Conservation (phyloP, 352 stramenopile genomes). For the Globisporangium spiculum region DNA sequence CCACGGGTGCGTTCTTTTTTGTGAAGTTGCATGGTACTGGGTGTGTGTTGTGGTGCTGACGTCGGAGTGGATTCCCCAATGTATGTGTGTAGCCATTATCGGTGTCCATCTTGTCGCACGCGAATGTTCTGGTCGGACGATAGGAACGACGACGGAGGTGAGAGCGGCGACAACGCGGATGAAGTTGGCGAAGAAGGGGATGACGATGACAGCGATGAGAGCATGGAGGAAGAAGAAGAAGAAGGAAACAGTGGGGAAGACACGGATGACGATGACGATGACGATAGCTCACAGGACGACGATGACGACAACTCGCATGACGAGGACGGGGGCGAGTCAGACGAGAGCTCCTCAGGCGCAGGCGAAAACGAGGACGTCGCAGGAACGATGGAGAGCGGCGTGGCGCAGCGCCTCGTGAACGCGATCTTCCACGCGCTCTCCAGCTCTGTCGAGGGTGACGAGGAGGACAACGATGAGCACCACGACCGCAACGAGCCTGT, state of each 20-base stretch:
- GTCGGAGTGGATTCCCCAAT: background rate
- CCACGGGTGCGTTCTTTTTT: conserved; percentile 36
- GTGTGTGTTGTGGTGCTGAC: background rate
- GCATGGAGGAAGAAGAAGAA: conserved; percentile 12
- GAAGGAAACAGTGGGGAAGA: background rate
- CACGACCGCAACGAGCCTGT: background rate
- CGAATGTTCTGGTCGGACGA: conserved; percentile 44
- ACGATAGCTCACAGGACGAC: background rate
- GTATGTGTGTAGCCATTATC: conserved; percentile 24
- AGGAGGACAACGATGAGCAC: background rate
- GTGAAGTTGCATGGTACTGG: background rate
- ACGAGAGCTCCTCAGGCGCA: background rate
- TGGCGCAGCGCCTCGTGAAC: conserved; percentile 12
- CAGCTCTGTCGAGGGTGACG: background rate
- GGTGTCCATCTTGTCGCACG: conserved; percentile 65
- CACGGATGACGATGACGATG: conserved; percentile 5
- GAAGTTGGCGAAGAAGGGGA: conserved; percentile 14
- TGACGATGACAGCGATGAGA: conserved; percentile 15
- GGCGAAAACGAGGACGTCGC: conserved; percentile 3
- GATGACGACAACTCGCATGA: background rate
- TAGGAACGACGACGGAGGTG: conserved; percentile 20
- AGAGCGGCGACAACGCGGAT: conserved; percentile 14
- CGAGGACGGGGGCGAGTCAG: background rate
- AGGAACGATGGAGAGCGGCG: conserved; percentile 9
- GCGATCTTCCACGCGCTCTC: conserved; percentile 14